Percentiles rank a stretch among this genome's conserved stretches.
Conservation (phyloP, 2,329 filamentous ascomycete species). For the Reticulascus tulasneorum region DNA sequence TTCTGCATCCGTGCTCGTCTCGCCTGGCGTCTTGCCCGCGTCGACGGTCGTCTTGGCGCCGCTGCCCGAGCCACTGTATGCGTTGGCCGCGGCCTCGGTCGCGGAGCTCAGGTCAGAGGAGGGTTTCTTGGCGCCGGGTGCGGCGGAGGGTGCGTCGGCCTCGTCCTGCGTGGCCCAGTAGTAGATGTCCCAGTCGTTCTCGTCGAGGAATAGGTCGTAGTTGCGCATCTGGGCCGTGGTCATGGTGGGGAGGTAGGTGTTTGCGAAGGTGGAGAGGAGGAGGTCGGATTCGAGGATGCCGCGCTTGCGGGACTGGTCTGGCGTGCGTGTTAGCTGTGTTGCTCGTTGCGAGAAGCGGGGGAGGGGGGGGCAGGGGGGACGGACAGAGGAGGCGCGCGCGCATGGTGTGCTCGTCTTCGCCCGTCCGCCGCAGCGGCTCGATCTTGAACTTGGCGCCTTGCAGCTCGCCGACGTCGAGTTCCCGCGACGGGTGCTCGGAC, state of each 20-base stretch:
- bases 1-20: constrained; percentile 22
- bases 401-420: constrained; percentile 83
- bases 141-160: constrained; percentile 40
- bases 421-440: constrained; percentile 79
- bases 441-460: constrained; percentile 82
- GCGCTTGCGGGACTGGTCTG: constrained; percentile 95
- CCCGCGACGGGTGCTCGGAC: too few species aligned
- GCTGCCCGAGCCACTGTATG: constrained; percentile 5
- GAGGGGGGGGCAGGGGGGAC: constrained; percentile 23
- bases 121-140: constrained; percentile 6
- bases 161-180: constrained; percentile 96
- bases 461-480: constrained; percentile 81
- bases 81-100: constrained; percentile 18
- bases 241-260: constrained; percentile 73
- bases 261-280: constrained; percentile 91
- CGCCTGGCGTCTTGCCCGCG: constrained; percentile 18
- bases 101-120: constrained; percentile 2
- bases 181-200: constrained; percentile 99
- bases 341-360: constrained; percentile 1
- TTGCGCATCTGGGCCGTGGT: constrained; percentile 67
- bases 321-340: not conserved
- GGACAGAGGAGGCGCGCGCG: constrained; percentile 73
- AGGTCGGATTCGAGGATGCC: constrained; percentile 95
- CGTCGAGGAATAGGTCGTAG: constrained; percentile 91
- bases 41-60: constrained; percentile 13